Base-by-base conservation (phyloP, 495 filamentous ascomycete species). In the Trichoderma orchidacearum region DNA sequence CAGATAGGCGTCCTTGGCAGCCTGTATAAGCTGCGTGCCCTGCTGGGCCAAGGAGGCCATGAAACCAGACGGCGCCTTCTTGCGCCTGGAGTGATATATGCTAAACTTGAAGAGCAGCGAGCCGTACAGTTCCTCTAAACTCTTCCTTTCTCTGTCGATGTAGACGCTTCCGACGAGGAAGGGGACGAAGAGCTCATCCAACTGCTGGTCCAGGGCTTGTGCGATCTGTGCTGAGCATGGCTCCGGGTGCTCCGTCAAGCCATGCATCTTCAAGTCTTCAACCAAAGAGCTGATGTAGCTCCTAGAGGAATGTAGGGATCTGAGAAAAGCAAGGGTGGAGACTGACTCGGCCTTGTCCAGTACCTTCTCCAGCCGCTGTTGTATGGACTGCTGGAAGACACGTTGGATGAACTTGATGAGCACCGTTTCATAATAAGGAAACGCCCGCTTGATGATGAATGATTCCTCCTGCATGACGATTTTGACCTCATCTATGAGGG, bases 381-480 rank as follows among this genome's bases (percentile, higher is more conserved):
- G 94, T 59, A 98, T 86, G 2, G 92, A 96, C 67, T 99, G 94
- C 65, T 99, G 92, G 66, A 97, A 99, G 5, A 99, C 84, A 30
- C 94, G 80, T 68, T 97, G 94, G 28, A 97, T 71, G 61, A 99
- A 99, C 58, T 88, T 89, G 34, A 82, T 80, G 45, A 99, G 72
- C 5, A 99, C 94, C 55, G 91, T 88, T 50, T 99, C 94, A 61
- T 95, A 88, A 69, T 89, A 97, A 1, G 94, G 90, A 65, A 99
- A 99, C 4, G 91, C 94, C 28, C 89, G 80, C 64, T 89, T 91
- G 61, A 99, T 96, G 64, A 95, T 95, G 59, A 86, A 85, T 9
- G 91, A 96, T 63, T 97, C 94, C 57, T 95, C 90, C 66, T 97
- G 91, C 64, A 96, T 88, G n/a, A 96, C 88, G 18, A 96, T 83